phyloP scores from a whole-genome alignment of 306 rosid species.

The Vicia villosa region DNA sequence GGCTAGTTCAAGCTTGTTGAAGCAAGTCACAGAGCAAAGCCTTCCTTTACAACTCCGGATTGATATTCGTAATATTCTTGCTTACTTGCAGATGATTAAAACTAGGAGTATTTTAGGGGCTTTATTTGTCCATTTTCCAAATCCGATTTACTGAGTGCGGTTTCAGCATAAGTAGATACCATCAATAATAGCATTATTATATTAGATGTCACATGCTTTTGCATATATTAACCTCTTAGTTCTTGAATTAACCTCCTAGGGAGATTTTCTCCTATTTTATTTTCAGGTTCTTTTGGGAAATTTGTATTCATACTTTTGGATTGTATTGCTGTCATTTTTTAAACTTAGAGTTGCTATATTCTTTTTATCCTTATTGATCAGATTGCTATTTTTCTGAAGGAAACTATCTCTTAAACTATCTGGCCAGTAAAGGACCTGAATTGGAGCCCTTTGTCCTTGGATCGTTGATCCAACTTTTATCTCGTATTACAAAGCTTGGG shows the following conservation, averaged over 20 bases:
- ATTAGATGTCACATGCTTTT: not conserved
- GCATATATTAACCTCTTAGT: conserved; percentile 15
- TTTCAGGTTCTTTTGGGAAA: conserved; percentile 17
- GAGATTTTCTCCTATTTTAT: conserved; percentile 20
- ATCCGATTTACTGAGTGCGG: conserved; percentile 5
- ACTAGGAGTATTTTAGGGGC: conserved; percentile 34
- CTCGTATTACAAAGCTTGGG: conserved; percentile 53
- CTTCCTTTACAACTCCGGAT: conserved; percentile 57
- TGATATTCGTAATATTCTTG: conserved; percentile 59
- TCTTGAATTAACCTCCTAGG: conserved; percentile 5
- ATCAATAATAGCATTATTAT: not conserved
- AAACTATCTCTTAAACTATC: conserved; percentile 53
- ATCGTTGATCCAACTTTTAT: conserved; percentile 52
- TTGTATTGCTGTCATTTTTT: conserved; percentile 14
- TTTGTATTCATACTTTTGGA: conserved; percentile 15
- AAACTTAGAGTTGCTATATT: conserved; percentile 18
- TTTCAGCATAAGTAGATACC: not conserved
- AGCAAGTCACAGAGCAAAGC: conserved; percentile 57
- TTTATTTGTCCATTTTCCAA: conserved; percentile 28
- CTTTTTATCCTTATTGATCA: conserved; percentile 35
- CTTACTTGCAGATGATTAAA: conserved; percentile 37
- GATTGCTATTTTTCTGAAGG: conserved; percentile 50
- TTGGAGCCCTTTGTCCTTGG: conserved; percentile 53
- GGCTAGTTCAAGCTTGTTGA: conserved; percentile 62
- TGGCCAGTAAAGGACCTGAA: conserved; percentile 59